phyloP scores from a whole-genome alignment of 306 rosid genomes.

The Dicorynia guianensis region DNA sequence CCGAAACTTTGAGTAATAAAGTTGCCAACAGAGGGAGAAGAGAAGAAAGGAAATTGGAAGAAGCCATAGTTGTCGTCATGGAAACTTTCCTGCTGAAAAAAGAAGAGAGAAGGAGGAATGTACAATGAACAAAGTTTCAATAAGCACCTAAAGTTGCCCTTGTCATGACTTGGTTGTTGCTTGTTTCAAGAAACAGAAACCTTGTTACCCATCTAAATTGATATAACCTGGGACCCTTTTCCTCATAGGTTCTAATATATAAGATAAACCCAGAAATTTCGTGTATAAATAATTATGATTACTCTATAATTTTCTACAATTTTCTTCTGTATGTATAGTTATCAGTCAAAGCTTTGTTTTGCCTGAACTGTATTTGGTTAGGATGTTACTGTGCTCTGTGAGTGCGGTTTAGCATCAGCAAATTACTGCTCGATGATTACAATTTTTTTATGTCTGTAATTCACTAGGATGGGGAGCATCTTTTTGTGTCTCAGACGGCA shows the following conservation, averaged over 20 bases:
- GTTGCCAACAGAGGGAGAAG: constrained; percentile 41
- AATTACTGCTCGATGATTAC: constrained; percentile 16
- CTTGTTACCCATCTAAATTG: background rate
- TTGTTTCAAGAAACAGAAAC: constrained; percentile 36
- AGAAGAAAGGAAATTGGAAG: constrained; percentile 41
- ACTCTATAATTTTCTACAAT: no score
- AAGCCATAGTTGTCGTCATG: constrained; percentile 60
- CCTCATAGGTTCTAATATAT: background rate
- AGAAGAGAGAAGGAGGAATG: constrained; percentile 17
- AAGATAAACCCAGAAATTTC: background rate
- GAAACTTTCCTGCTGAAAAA: constrained; percentile 33
- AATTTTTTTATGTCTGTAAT: background rate
- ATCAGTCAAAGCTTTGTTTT: no score
- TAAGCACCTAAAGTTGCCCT: background rate
- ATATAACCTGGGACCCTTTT: background rate
- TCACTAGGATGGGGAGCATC: background rate
- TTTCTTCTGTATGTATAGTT: no score
- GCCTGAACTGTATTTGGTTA: no score
- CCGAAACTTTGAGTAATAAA: constrained; percentile 25
- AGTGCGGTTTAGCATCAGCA: background rate
- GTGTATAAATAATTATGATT: no score
- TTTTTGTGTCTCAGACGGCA: background rate
- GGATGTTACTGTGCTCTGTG: no score
- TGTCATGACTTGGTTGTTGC: constrained; percentile 43
- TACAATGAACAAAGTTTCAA: constrained; percentile 12